A percentile compares a stretch with the other conserved stretches of the same genome.
Evolutionary conservation across 2,329 filamentous ascomycete genomes (phyloP).

Genomic region (Apiospora rasikravindrae): DNA sequence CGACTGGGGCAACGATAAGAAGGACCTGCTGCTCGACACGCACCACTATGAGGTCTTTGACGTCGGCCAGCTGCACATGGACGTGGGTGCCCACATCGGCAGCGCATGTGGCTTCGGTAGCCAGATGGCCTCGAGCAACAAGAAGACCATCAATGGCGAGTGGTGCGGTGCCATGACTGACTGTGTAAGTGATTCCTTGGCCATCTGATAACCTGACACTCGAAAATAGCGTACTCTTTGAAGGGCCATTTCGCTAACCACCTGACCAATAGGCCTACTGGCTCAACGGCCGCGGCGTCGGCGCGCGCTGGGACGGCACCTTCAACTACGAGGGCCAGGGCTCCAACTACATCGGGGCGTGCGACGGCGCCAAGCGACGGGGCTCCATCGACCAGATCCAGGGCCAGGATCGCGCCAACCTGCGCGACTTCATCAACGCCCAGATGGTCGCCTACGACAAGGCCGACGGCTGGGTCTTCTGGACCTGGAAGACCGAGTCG

Average conservation of each 20-base stretch:
- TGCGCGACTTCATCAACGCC: slow-evolving; percentile 73
- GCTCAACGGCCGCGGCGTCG: slow-evolving; percentile 74
- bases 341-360: slow-evolving; percentile 62
- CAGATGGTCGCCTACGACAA: slow-evolving; percentile 78
- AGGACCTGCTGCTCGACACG: slow-evolving; percentile 70
- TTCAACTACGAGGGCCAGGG: slow-evolving; percentile 40
- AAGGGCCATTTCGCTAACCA: not conserved
- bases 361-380: slow-evolving; percentile 41
- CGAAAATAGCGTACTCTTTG: not conserved
- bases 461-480: slow-evolving; percentile 82
- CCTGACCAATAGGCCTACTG: slow-evolving; percentile 24
- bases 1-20: slow-evolving; percentile 63
- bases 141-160: slow-evolving; percentile 77
- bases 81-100: slow-evolving; percentile 69
- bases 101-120: slow-evolving; percentile 74
- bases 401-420: slow-evolving; percentile 67
- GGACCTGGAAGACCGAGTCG: slow-evolving; percentile 78
- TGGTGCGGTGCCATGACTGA: slow-evolving; percentile 79
- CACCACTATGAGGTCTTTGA: slow-evolving; percentile 85
- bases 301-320: slow-evolving; percentile 75
- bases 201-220: not conserved
- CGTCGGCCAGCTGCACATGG: slow-evolving; percentile 66
- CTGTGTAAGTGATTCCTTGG: slow-evolving; percentile 44
- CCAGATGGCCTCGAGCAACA: slow-evolving; percentile 65
- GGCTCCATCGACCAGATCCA: slow-evolving; percentile 37